Percentiles rank a stretch among this genome's conserved stretches.
Evolutionary conservation across 2,329 filamentous ascomycete species (phyloP).

Genomic region (Penicillium sp.): DNA sequence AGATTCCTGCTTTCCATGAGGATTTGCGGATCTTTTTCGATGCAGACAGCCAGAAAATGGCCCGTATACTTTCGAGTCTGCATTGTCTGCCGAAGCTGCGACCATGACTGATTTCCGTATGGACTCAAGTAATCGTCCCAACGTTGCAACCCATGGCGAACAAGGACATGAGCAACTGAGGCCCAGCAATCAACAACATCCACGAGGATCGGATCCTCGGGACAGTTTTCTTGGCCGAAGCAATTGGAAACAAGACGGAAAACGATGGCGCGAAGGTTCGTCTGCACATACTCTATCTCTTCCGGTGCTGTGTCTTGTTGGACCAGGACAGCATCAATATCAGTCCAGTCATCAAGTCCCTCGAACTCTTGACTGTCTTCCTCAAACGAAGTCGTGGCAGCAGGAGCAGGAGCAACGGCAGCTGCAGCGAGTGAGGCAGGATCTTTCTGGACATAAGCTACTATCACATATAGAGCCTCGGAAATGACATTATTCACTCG

Average conservation of each 20-base stretch:
- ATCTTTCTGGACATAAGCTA: constrained; percentile 42
- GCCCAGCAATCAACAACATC: constrained; percentile 59
- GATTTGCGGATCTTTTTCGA: constrained; percentile 43
- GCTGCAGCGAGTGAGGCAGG: constrained; percentile 17
- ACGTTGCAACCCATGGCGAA: constrained; percentile 47
- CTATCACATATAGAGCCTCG: constrained; percentile 52
- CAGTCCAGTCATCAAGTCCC: constrained; percentile 61
- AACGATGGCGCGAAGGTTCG: constrained; percentile 51
- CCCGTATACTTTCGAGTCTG: constrained; percentile 51
- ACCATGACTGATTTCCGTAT: constrained; percentile 55
- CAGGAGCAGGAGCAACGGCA: constrained; percentile 17
- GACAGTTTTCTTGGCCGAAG: constrained; percentile 59
- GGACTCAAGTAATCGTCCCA: constrained; percentile 60
- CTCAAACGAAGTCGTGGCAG: constrained; percentile 35
- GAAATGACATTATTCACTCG: constrained; percentile 49
- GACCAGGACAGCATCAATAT: constrained; percentile 49
- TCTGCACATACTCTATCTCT: constrained; percentile 38
- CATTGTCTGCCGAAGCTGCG: constrained; percentile 45
- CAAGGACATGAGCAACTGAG: constrained; percentile 48
- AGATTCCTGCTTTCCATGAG: constrained; percentile 48
- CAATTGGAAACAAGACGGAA: constrained; percentile 60
- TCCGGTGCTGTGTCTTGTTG: constrained; percentile 26
- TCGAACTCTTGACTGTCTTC: constrained; percentile 68
- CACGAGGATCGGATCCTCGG: constrained; percentile 56
- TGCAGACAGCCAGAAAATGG: constrained; percentile 47